Evolutionary conservation across 805 yeast species (phyloP), one percentile per base, ranked within the genome.

Genomic region (Candida ortonii): DNA sequence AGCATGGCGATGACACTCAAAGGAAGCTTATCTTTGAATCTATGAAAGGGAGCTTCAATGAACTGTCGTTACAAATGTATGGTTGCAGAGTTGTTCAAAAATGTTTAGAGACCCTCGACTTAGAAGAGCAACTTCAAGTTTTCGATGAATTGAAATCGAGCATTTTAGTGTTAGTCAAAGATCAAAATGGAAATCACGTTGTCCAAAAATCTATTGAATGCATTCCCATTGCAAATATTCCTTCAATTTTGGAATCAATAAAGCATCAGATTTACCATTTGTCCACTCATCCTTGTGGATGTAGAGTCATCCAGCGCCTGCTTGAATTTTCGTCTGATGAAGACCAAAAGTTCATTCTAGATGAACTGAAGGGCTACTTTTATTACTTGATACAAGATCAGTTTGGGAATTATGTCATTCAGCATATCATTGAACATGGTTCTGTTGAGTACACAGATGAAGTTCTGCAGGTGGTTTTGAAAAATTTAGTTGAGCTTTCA

Each of bases 121-220:
- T 74, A 7, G 73, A 71, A 1, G 84, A 84, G 44, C 93, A 85
- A 59, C 68, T 80, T 17, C 60, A 60, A 21, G 69, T 93, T 20
- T 77, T 87, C 32, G 66, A 68, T 16, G 98, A 93, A 61, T 66
- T 93, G 41, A 74, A 70, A 33, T 46, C 47, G 7, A 69, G 71
- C 43, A 78, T 83, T 16, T 52, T 80, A 33, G 71, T 72, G 38
- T 74, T 90, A 60, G 84, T 90, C 40, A 87, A 87, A 55, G 97
- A 93, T 60, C 97, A 90, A 65, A 93, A 93, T 60, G 98, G 97
- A 45, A 93, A 93, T 59, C 99, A 93, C 61, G 98, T 93, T 12
- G 84, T 93, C 44, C 99, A 93, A 64, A 90, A 89, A 58, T 80
- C 96, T 1, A 85, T 93, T 48, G 98, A 93, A 62, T 67, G 76